Base-by-base conservation (phyloP, 1,139 yeast species). In the Debaryomyces singareniensis region DNA sequence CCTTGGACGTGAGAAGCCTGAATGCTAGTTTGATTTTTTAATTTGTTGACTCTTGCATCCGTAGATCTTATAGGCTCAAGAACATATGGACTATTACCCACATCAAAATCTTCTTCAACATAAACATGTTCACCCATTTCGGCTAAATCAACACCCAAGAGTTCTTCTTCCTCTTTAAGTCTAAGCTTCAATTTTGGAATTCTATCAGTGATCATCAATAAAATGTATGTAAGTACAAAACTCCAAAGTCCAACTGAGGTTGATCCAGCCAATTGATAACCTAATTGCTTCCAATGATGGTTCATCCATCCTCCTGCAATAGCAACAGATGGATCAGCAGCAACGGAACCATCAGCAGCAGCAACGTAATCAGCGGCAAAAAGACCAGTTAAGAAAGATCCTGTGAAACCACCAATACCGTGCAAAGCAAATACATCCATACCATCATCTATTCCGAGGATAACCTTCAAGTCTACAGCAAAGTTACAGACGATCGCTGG, bases 281-380 rank as follows among this genome's bases (percentile, higher is more conserved):
- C 96, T 39, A 89, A 78, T 68, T 89, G 97, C 35, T 66, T 72
- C 60, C 72, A 89, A 69, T 87, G 79, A 53, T 85, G 93, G 69
- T 85, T 86, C 49, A 89, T 64, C 97, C 98, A 89, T 35, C 98
- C 97, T 49, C 96, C 95, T 21, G 52, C 66, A 42, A 85, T 84
- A n/a, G 53, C 67, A 9, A 47, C 33, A n/a, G 52, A 24, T 21
- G 63, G 56, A 34, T 56, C 53, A 24, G 71, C 68, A 20, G 68
- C 62, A 29, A 78, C 83, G 29, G 80, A 76, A 33, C 78, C 85
- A 42, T 67, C 85, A 36, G 85, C 60, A 25, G 85, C 87, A 29
- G 94, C 81, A 44, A 89, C 76, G 59, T 89, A 87, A 62, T 87
- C 93, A 32, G 96, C 94, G 21, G 96, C 95, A 53, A 89, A 89